phyloP scores from a whole-genome alignment of 2,329 filamentous ascomycete species.

The Fusarium sp. region DNA sequence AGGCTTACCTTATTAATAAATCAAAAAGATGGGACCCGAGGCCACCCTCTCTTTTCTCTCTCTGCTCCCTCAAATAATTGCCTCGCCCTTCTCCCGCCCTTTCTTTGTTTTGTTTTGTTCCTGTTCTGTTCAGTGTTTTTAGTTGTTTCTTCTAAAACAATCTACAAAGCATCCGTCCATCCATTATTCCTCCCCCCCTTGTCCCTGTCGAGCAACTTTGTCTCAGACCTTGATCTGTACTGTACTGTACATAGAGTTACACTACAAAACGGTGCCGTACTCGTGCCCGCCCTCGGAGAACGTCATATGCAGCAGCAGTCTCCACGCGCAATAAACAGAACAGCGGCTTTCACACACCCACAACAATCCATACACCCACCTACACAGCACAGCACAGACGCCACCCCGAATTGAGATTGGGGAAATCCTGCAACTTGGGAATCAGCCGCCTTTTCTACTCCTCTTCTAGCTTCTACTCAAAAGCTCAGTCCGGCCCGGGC shows the following conservation, averaged over 20 bases:
- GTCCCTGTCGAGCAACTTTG: slow-evolving; percentile 18
- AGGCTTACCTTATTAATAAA: slow-evolving; percentile 36
- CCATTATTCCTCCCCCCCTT: slow-evolving; percentile 10
- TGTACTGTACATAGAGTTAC: neutral
- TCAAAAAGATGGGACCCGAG: slow-evolving; percentile 10
- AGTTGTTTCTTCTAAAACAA: slow-evolving; percentile 6
- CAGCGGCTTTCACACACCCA: slow-evolving; percentile 21
- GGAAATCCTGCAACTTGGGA: slow-evolving; percentile 35
- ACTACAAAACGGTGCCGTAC: slow-evolving; percentile 6
- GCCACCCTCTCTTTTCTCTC: neutral
- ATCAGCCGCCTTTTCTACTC: slow-evolving; percentile 34
- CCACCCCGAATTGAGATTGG: slow-evolving; percentile 36
- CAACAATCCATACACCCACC: slow-evolving; percentile 22
- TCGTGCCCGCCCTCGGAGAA: slow-evolving; percentile 28
- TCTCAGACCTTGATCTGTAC: slow-evolving; percentile 30
- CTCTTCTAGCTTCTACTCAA: slow-evolving; percentile 38
- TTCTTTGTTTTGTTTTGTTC: slow-evolving; percentile 7
- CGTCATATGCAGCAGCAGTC: slow-evolving; percentile 42
- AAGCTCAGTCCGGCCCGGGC: slow-evolving; percentile 39
- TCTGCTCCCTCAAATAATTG: neutral
- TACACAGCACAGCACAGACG: slow-evolving; percentile 27
- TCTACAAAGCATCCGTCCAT: neutral
- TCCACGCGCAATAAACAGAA: slow-evolving; percentile 30
- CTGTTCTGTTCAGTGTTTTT: neutral
- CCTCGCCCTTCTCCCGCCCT: slow-evolving; percentile 10